Evolutionary conservation across 805 yeast species (phyloP).

Genomic region (Yarrowia osloensis): DNA sequence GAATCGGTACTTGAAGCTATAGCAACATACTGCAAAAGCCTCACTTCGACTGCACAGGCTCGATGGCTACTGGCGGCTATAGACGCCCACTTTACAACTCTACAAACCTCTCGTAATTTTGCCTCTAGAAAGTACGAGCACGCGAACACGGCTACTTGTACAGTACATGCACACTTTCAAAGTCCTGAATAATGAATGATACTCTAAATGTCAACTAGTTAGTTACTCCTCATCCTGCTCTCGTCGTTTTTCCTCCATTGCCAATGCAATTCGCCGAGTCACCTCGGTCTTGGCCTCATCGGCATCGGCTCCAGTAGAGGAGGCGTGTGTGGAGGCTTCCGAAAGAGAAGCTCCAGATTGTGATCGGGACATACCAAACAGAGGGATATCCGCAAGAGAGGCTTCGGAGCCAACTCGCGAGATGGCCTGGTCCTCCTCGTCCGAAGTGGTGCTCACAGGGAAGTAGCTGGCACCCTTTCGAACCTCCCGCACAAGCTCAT

Average conservation of each 20-base stretch:
- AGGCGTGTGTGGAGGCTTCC: constrained; percentile 13
- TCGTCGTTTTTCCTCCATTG: constrained; percentile 36
- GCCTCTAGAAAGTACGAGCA: no score
- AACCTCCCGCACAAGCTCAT: constrained; percentile 28
- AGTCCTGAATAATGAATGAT: neutral
- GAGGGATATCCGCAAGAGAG: constrained; percentile 64
- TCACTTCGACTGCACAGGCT: no score
- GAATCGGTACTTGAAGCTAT: no score
- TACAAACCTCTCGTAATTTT: no score
- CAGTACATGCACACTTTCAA: no score
- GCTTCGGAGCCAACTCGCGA: constrained; percentile 64
- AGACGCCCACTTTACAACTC: no score
- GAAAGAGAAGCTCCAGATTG: constrained; percentile 31
- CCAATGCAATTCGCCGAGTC: constrained; percentile 36
- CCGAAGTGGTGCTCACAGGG: constrained; percentile 42
- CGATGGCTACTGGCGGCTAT: no score
- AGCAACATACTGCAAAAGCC: no score
- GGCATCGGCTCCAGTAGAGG: constrained; percentile 31
- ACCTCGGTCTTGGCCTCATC: constrained; percentile 36
- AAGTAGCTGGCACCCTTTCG: constrained; percentile 31
- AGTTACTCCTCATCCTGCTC: constrained; percentile 31
- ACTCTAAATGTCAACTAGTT: constrained; percentile 17
- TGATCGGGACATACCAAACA: constrained; percentile 50
- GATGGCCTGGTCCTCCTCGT: constrained; percentile 53
- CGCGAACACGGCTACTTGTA: no score